Conservation (phyloP, 1,139 yeast species). For the Cylindricascospora bacillispora region DNA sequence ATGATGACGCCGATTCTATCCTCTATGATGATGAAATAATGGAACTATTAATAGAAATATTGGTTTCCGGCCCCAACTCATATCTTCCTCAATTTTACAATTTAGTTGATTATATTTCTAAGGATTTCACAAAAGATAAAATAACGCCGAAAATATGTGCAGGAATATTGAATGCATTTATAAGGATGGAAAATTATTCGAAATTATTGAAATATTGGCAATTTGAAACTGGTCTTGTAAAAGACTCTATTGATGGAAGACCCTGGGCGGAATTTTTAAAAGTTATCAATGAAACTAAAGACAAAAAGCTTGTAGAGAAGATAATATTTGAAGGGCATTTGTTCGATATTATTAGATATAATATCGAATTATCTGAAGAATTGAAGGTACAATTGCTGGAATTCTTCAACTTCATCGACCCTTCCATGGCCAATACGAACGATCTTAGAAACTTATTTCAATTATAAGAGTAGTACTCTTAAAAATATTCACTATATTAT, state of each 20-base stretch:
- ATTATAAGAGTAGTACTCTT: no score
- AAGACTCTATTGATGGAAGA: constrained; percentile 11
- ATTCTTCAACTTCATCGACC: constrained; percentile 7
- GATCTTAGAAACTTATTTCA: background rate
- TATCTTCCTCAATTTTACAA: constrained; percentile 13
- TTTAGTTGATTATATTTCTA: constrained; percentile 10
- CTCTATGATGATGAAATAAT: constrained; percentile 12
- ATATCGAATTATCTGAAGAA: constrained; percentile 11
- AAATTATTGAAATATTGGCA: constrained; percentile 17
- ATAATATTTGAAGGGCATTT: constrained; percentile 17
- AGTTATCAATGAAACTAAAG: constrained; percentile 9
- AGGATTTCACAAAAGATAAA: constrained; percentile 3
- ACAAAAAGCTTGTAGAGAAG: constrained; percentile 7
- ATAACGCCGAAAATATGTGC: constrained; percentile 7
- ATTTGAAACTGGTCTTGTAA: constrained; percentile 4
- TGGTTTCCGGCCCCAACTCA: constrained; percentile 7
- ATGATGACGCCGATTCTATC: constrained; percentile 7
- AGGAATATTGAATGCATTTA: constrained; percentile 10
- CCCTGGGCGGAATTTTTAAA: constrained; percentile 19
- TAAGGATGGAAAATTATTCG: constrained; percentile 12
- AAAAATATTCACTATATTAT: no score
- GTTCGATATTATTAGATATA: constrained; percentile 16
- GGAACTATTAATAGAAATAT: constrained; percentile 10
- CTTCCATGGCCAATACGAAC: constrained; percentile 1
- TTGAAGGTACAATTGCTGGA: constrained; percentile 6